Base-by-base conservation (phyloP, 208 protist species). In the Trypanosoma congolense region DNA sequence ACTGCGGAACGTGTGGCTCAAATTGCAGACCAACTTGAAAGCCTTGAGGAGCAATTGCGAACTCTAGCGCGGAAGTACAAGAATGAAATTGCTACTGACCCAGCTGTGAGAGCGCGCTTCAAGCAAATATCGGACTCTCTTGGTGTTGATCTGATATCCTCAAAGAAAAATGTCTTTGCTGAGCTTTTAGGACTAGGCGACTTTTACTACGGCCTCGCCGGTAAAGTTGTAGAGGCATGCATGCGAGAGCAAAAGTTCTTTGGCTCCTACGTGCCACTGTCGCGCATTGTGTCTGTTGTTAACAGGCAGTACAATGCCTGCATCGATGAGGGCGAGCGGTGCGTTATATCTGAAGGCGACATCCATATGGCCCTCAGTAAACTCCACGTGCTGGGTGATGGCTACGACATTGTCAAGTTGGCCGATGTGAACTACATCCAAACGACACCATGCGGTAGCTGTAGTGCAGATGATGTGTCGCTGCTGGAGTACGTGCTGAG, bases 51-150 rank as follows among this genome's bases (percentile, higher is more conserved):
- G 49, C 73, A 90, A 41, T 72, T 94, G 31, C 77, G 77, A 9
- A 35, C 30, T 8, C 64, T 94, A 1, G 74, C 81, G 3, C 47
- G 56, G 24, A 83, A 76, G 49, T 73, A 94, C 63, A 75, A 80
- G 46, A 58, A 75, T 9, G 83, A 89, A 24, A 91, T 94, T 31
- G 77, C 78, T 36, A 55, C 80, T 36, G 87, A 94, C 56, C 82
- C 87, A 1, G 56, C 90, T 1, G 80, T 90, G n/a, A 83, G 87
- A 28, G 83, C 81, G 0, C 75, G 82, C 16, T 94, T 94, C 47
- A 79, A 83, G 3, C 87, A 94, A 65, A 59, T 94, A 3, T 83
- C 87, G 1, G 87, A 94, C 73, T 90, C 81, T 10, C 75, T 94
- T 22, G 83, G 83, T 24, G 74, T 94, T 12, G 87, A 94, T 48